A percentile compares a stretch with the other conserved stretches of the same genome.
Conservation (phyloP, 1,284 basidiomycete species). For the Heterobasidion occidentale region DNA sequence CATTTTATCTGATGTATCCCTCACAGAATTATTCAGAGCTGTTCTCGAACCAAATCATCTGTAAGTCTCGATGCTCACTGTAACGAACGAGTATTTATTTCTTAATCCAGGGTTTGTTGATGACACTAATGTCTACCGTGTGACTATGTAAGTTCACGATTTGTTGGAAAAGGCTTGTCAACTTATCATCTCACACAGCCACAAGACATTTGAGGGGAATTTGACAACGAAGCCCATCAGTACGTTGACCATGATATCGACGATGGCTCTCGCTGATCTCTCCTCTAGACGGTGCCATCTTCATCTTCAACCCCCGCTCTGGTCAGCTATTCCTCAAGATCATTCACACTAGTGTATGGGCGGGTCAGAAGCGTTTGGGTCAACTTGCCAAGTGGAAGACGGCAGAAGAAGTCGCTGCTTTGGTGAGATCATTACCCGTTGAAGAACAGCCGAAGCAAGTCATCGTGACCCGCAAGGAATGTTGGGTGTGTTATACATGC, state of each 20-base stretch:
- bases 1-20: slow-evolving; percentile 9
- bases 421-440: slow-evolving; percentile 94
- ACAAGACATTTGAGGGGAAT: slow-evolving; percentile 99
- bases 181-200: slow-evolving; percentile 31
- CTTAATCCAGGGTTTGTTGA: slow-evolving; percentile 81
- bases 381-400: slow-evolving; percentile 99
- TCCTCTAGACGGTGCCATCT: slow-evolving; percentile 84
- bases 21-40: slow-evolving; percentile 88
- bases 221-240: slow-evolving; percentile 99
- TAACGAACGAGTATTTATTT: too few relatives aligned
- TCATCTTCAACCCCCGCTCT: slow-evolving; percentile 99
- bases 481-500: slow-evolving; percentile 54
- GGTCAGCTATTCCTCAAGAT: slow-evolving; percentile 98
- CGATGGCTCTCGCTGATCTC: neutral
- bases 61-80: slow-evolving; percentile 31
- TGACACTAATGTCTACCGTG: slow-evolving; percentile 99
- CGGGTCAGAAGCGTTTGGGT: slow-evolving; percentile 98
- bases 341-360: slow-evolving; percentile 99
- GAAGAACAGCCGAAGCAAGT: slow-evolving; percentile 99
- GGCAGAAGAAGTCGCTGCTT: slow-evolving; percentile 97
- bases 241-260: slow-evolving; percentile 23
- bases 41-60: slow-evolving; percentile 99
- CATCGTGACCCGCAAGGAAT: slow-evolving; percentile 99
- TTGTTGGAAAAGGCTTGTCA: neutral
- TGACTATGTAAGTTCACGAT: slow-evolving; percentile 73